Conservation (phyloP, 352 stramenopile genomes). For the Pythium volutum region DNA sequence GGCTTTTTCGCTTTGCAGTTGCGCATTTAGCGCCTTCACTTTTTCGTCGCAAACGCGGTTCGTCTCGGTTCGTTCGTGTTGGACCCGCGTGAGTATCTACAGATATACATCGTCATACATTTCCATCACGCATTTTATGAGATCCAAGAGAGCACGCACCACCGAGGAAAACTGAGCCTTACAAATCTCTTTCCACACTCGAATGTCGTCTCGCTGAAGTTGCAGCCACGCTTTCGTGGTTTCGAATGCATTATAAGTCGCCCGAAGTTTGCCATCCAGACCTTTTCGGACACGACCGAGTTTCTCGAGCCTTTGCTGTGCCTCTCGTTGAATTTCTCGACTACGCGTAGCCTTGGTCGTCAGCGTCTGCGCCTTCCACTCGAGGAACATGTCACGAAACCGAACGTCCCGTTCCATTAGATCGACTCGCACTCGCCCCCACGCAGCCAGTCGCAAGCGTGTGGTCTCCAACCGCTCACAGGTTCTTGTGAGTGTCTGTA, state of each 20-base stretch:
- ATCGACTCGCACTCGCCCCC: not conserved
- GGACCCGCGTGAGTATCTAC: not conserved
- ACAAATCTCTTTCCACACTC: constrained; percentile 12
- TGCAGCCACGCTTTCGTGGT: constrained; percentile 10
- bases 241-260: not conserved
- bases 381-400: constrained; percentile 12
- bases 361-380: constrained; percentile 15
- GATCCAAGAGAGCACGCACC: not conserved
- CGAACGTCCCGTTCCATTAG: constrained; percentile 1
- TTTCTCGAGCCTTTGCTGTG: not conserved
- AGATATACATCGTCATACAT: not conserved
- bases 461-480: constrained; percentile 12
- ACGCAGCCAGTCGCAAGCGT: constrained; percentile 10
- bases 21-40: not conserved
- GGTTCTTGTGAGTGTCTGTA: not conserved
- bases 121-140: not conserved
- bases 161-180: not conserved
- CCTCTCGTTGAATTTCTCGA: not conserved
- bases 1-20: not conserved
- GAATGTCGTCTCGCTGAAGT: constrained; percentile 4
- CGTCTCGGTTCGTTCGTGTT: not conserved
- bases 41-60: not conserved
- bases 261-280: not conserved
- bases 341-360: not conserved
- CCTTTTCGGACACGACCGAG: not conserved